phyloP scores from a whole-genome alignment of 1,284 basidiomycete species.

The Meripilus lineatus region DNA sequence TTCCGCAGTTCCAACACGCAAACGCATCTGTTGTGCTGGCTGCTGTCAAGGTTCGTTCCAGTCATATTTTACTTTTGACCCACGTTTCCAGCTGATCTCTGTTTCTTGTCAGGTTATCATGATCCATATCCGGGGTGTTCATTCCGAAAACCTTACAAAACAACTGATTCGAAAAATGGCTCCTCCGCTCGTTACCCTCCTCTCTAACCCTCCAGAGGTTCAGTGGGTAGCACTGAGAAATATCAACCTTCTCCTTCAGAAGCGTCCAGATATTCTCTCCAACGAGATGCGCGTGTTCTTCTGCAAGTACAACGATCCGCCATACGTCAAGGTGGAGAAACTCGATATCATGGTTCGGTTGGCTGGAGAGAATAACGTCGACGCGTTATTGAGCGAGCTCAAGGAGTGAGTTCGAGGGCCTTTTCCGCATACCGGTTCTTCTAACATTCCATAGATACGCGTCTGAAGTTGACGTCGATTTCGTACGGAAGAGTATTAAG shows the following conservation, averaged over 20 bases:
- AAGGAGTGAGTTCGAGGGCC: conserved; percentile 85
- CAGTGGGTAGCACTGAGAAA: conserved; percentile 98
- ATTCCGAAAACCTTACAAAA: conserved; percentile 82
- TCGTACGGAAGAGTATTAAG: conserved; percentile 91
- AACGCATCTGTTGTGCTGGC: conserved; percentile 95
- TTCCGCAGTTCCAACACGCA: conserved; percentile 97
- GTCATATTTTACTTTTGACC: conserved; percentile 2
- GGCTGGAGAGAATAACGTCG: conserved; percentile 88
- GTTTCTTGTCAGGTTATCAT: conserved; percentile 94
- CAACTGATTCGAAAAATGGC: conserved; percentile 96
- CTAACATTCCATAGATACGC: conserved; percentile 82
- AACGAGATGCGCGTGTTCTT: conserved; percentile 99
- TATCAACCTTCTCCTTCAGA: conserved; percentile 94
- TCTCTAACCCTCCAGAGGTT: conserved; percentile 78
- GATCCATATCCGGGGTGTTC: conserved; percentile 88
- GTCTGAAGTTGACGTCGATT: conserved; percentile 97
- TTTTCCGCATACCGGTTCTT: no score
- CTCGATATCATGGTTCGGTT: conserved; percentile 98
- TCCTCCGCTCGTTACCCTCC: conserved; percentile 82
- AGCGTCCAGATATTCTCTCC: conserved; percentile 82
- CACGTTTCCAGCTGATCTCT: conserved; percentile 2
- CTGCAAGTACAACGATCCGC: conserved; percentile 99
- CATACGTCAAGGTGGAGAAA: conserved; percentile 98
- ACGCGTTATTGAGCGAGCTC: conserved; percentile 90
- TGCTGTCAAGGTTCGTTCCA: conserved; percentile 75